phyloP scores from a whole-genome alignment of 176 grass and related monocot genomes.

The Oropetium thomaeum region DNA sequence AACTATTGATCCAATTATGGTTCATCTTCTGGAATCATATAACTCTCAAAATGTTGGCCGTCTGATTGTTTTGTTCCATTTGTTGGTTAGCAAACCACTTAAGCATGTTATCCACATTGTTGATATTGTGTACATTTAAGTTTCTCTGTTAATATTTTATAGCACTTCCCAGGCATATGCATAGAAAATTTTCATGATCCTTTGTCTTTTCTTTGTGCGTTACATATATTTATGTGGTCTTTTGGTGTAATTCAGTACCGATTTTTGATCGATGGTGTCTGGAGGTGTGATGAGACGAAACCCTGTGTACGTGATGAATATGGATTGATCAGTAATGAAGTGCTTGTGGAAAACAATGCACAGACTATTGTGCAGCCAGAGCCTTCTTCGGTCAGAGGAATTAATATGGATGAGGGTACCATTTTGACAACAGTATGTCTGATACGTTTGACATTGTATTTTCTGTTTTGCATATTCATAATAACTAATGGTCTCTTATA shows the following conservation, averaged over 20 bases:
- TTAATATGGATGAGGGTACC: slow-evolving; percentile 41
- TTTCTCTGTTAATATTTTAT: slow-evolving; percentile 4
- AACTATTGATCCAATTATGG: too few species aligned
- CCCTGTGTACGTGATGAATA: slow-evolving; percentile 41
- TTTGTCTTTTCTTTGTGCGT: not conserved
- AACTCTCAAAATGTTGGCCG: not conserved
- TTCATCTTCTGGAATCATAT: not conserved
- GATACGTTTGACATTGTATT: slow-evolving; percentile 22
- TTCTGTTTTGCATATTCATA: not conserved
- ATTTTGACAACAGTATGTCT: slow-evolving; percentile 58
- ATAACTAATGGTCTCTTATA: slow-evolving; percentile 20
- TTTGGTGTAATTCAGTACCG: slow-evolving; percentile 58
- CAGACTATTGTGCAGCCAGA: slow-evolving; percentile 39
- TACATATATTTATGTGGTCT: slow-evolving; percentile 29
- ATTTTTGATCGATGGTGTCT: slow-evolving; percentile 61
- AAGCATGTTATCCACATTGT: not conserved
- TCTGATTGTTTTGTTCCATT: slow-evolving; percentile 20
- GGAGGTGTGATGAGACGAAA: slow-evolving; percentile 56
- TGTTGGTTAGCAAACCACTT: slow-evolving; percentile 18
- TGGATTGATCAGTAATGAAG: slow-evolving; percentile 59
- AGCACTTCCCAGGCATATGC: not conserved
- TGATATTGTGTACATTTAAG: not conserved
- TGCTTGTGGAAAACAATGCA: slow-evolving; percentile 49
- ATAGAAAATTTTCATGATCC: slow-evolving; percentile 23
- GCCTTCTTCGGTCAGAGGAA: slow-evolving; percentile 30